Evolutionary conservation across 2,329 filamentous ascomycete species (phyloP), one percentile per base, ranked within the genome.

Genomic region (Graphium sp.): DNA sequence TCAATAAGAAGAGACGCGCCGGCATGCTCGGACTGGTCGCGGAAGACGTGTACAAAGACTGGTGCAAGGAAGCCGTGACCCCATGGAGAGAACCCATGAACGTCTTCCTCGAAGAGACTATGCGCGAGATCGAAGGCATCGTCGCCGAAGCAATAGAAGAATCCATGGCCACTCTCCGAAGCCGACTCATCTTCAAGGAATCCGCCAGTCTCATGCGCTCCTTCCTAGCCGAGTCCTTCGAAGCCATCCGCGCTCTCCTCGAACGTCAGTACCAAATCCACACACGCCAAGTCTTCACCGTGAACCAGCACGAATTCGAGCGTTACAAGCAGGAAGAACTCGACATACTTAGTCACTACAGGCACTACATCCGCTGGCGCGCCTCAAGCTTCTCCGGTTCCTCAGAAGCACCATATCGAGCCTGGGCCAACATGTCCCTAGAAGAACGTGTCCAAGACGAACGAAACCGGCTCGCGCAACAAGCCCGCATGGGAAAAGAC

Each of bases 21-120:
- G 71, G 73, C 0, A 56, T 73, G 37, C 70, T 69, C 0, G 61
- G 64, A 6, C 56, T 71, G 1, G 62, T 70, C 1, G 63, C 72
- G 0, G 60, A 66, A 0, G 63, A 67, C 21, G 70, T 76, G 0
- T 69, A 74, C 14, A 62, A 72, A 17, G 55, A 56, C 0, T 53
- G 79, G 11, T 70, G 66, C 25, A 52, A 58, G 11, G 49, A 64
- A n/a, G 62, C 65, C 0, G 62, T 79, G 2, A 42, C 46, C 6
- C 61, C 66, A 2, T 81, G 76, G 76, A 41, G 57, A 2, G 40
- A 41, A 0, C 70, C 71, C 0, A 54, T 74, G 26, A 42, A 57
- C 0, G 52, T 41, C 0, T 67, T 70, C 25, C 45, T 69, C 5
- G 38, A 48, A 4, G 45, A 54, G 5, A 62, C 65, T 0, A 58